These are phyloP conservation scores for Cystobasidium slooffiae DNA, from an alignment of 1,284 basidiomycete species.

Conservation along the genomic window DNA sequence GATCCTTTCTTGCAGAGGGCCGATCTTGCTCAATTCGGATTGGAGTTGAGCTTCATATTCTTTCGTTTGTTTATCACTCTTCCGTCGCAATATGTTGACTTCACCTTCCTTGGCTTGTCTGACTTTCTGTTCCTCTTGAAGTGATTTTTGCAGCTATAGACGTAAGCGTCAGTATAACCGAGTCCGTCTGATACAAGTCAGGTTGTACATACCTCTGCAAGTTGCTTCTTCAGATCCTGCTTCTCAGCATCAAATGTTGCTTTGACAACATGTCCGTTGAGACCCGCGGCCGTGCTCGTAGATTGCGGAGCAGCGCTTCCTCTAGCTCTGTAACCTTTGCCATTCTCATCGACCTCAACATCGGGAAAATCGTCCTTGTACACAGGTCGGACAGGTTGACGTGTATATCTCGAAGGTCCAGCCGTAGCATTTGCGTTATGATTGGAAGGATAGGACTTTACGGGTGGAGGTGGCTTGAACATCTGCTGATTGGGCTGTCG, in stretches of 20 bases:
- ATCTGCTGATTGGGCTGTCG: not conserved
- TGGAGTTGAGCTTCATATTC: slow-evolving; percentile 20
- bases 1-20: slow-evolving; percentile 22
- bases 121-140: slow-evolving; percentile 15
- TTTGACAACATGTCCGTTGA: not conserved
- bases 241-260: slow-evolving; percentile 3
- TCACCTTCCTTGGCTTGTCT: slow-evolving; percentile 26
- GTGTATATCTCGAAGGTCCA: slow-evolving; percentile 7
- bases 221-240: not conserved
- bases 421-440: slow-evolving; percentile 4
- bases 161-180: not conserved
- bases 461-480: not conserved
- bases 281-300: not conserved
- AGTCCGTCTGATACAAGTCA: not conserved
- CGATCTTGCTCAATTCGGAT: slow-evolving; percentile 6
- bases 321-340: not conserved
- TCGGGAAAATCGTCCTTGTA: slow-evolving; percentile 14
- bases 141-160: slow-evolving; percentile 19
- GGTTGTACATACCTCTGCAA: slow-evolving; percentile 4
- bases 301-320: not conserved
- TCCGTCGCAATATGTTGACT: slow-evolving; percentile 15
- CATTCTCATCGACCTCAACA: slow-evolving; percentile 10
- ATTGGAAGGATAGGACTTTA: slow-evolving; percentile 1
- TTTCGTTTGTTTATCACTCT: not conserved
- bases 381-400: not conserved